These are phyloP conservation scores for Beauveria sp. DNA, from an alignment of 2,329 filamentous ascomycete species.

Conservation along the genomic window DNA sequence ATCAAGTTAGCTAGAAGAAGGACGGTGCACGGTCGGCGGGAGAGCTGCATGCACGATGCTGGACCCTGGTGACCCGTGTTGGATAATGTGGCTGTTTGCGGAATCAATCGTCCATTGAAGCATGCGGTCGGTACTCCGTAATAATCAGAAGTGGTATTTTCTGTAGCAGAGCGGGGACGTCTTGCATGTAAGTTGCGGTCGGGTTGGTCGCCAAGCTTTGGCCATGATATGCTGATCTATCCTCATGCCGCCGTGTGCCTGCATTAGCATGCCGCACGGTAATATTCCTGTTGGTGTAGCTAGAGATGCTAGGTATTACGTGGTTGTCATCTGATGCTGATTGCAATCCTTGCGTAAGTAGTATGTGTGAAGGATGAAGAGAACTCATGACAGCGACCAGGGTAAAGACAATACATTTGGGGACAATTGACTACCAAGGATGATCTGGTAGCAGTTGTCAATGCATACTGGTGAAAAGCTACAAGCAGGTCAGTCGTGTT, in stretches of 20 bases:
- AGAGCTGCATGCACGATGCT: neutral
- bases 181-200: too few species aligned
- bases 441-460: too few species aligned
- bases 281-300: too few species aligned
- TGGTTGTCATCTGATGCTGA: neutral
- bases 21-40: neutral
- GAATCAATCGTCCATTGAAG: too few species aligned
- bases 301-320: too few species aligned
- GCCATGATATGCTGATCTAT: neutral
- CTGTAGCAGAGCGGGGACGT: neutral
- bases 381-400: neutral
- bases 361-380: neutral
- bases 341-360: neutral
- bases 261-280: neutral
- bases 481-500: neutral
- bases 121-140: too few species aligned
- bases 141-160: neutral
- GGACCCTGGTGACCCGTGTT: neutral
- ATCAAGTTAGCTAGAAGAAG: neutral
- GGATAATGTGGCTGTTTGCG: too few species aligned
- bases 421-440: neutral
- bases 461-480: neutral
- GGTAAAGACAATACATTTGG: neutral
- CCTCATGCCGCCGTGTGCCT: neutral
- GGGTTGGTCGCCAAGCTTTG: neutral